Percentiles rank a stretch among this genome's conserved stretches.
Evolutionary conservation across 1,284 basidiomycete species (phyloP).

Genomic region (Ganoderma meredithae): DNA sequence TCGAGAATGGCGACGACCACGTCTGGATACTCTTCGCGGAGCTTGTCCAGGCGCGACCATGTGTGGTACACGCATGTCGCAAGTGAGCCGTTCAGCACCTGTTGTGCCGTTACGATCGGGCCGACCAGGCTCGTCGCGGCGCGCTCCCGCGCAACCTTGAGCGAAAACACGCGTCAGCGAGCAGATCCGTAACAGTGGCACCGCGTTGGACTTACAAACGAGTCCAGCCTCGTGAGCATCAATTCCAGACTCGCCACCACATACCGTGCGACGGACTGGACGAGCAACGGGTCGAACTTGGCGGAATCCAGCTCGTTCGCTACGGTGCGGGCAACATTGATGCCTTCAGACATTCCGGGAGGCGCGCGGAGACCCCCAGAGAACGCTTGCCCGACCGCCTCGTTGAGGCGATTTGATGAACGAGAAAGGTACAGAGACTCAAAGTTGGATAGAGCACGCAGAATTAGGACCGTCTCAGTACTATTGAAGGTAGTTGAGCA

Average conservation of each 20-base stretch:
- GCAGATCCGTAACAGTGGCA: background rate
- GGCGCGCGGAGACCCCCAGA: constrained; percentile 69
- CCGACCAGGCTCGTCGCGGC: constrained; percentile 80
- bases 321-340: constrained; percentile 77
- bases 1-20: constrained; percentile 66
- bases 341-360: constrained; percentile 80
- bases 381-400: constrained; percentile 79
- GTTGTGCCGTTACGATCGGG: constrained; percentile 79
- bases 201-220: constrained; percentile 58
- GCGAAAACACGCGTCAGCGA: constrained; percentile 7
- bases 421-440: constrained; percentile 88
- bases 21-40: constrained; percentile 76
- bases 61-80: constrained; percentile 83
- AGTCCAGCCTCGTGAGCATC: constrained; percentile 68
- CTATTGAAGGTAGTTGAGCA: constrained; percentile 48
- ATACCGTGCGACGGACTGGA: constrained; percentile 80
- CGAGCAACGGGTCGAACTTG: constrained; percentile 90
- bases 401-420: constrained; percentile 83
- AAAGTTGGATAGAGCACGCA: constrained; percentile 83
- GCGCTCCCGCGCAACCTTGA: constrained; percentile 78
- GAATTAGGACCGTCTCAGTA: constrained; percentile 88
- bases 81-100: constrained; percentile 78
- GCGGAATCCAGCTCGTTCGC: constrained; percentile 94
- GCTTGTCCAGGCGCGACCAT: constrained; percentile 71
- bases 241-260: constrained; percentile 72